These are phyloP conservation scores for Ailanthus altissimus DNA, from an alignment of 345 rosid genomes.

Conservation along the genomic window DNA sequence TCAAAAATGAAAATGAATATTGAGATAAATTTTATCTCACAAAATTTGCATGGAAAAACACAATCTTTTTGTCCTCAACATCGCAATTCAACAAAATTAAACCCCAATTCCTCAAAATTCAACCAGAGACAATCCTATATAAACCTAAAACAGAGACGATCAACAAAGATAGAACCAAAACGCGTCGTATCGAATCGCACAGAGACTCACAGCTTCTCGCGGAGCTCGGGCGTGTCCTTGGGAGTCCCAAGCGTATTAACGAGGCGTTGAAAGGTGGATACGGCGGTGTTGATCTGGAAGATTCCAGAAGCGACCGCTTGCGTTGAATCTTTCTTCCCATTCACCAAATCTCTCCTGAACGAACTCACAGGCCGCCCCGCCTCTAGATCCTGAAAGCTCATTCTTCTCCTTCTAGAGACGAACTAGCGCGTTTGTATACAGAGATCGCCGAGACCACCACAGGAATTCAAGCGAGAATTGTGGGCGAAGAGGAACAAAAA, in stretches of 20 bases:
- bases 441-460: neutral
- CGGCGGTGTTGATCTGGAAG: slow-evolving; percentile 98
- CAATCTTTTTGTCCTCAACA: neutral
- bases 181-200: neutral
- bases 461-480: neutral
- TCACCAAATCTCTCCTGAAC: slow-evolving; percentile 45
- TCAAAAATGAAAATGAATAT: neutral
- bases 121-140: neutral
- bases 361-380: slow-evolving; percentile 60
- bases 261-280: slow-evolving; percentile 88
- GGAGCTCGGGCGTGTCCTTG: slow-evolving; percentile 91
- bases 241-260: slow-evolving; percentile 98
- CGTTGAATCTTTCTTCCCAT: slow-evolving; percentile 71
- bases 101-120: neutral
- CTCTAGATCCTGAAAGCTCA: slow-evolving; percentile 98
- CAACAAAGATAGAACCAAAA: neutral
- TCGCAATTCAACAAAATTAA: slow-evolving; percentile 1
- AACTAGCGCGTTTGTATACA: neutral
- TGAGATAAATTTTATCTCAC: neutral
- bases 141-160: neutral
- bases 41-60: neutral
- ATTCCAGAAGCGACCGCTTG: slow-evolving; percentile 94
- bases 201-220: slow-evolving; percentile 82
- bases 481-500: neutral
- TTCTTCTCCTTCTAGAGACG: slow-evolving; percentile 11